Evolutionary conservation across 2,329 filamentous ascomycete species (phyloP).

Genomic region (Hymenoscyphus linearis): DNA sequence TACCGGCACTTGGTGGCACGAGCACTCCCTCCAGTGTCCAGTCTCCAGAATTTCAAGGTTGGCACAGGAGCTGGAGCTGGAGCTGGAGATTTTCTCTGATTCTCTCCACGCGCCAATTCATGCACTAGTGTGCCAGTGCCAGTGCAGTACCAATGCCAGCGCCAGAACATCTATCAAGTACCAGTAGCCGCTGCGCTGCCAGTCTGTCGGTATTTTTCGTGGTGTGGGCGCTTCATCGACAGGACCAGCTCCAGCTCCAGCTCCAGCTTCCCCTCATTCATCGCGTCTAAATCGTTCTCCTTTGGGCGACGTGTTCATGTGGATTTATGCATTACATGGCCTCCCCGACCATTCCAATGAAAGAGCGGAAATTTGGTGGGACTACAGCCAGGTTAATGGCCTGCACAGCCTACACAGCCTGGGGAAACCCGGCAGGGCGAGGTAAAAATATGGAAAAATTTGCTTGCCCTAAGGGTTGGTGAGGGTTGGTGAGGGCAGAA

Average conservation of each 20-base stretch:
- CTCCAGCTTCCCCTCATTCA: not conserved
- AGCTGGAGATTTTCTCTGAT: too few relatives aligned
- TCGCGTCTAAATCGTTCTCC: not conserved
- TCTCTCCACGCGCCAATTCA: too few relatives aligned
- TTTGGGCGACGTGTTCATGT: not conserved
- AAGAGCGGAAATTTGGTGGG: conserved; percentile 1
- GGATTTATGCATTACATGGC: conserved; percentile 1
- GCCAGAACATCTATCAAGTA: too few relatives aligned
- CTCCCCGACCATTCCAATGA: not conserved
- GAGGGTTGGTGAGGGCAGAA: too few relatives aligned
- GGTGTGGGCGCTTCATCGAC: not conserved
- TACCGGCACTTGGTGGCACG: not conserved
- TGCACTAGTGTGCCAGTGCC: too few relatives aligned
- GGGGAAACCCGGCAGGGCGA: conserved; percentile 1
- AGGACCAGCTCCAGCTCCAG: not conserved
- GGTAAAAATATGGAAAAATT: not conserved
- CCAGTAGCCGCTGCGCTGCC: too few relatives aligned
- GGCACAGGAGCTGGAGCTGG: too few relatives aligned
- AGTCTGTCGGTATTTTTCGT: too few relatives aligned
- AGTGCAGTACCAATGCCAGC: too few relatives aligned
- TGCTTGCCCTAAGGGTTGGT: not conserved
- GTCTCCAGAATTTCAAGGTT: too few relatives aligned
- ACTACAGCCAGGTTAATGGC: not conserved
- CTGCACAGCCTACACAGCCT: not conserved
- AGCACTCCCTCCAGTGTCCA: too few relatives aligned